A percentile compares a stretch with the other conserved stretches of the same genome.
Conservation (phyloP, 768 basidiomycete genomes). For the Serendipita sp. region DNA sequence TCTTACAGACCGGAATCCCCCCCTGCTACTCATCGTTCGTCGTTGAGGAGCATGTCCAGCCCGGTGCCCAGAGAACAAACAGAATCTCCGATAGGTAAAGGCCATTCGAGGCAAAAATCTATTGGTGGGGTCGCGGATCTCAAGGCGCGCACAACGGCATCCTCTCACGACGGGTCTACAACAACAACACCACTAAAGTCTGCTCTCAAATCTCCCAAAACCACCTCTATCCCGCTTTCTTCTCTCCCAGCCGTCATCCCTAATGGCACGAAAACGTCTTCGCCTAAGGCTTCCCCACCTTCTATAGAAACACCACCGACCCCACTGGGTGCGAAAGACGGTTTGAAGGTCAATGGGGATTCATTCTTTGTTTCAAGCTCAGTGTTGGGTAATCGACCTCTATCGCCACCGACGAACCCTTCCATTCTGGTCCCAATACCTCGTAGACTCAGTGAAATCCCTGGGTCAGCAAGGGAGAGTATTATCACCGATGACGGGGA, state of each 20-base stretch:
- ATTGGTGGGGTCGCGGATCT: not conserved
- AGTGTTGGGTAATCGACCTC: not conserved
- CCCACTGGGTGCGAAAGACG: not conserved
- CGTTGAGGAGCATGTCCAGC: not conserved
- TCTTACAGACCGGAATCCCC: not conserved
- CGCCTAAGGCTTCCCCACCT: not conserved
- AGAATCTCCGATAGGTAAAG: not conserved
- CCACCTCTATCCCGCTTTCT: not conserved
- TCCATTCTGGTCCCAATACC: not conserved
- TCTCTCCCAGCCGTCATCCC: not conserved
- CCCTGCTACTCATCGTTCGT: not conserved
- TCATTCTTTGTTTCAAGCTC: not conserved
- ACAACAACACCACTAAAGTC: not conserved
- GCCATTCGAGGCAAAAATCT: not conserved
- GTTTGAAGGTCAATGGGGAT: not conserved
- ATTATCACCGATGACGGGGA: not conserved
- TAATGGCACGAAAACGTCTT: not conserved
- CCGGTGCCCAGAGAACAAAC: not conserved
- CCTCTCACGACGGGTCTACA: not conserved
- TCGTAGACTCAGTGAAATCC: slow-evolving; percentile 1
- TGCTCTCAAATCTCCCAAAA: slow-evolving; percentile 3
- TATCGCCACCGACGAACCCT: not conserved
- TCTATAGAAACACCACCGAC: not conserved
- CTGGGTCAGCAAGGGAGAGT: not conserved
- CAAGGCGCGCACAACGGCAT: not conserved